phyloP scores from a whole-genome alignment of 352 stramenopile genomes.

The Albugo candida region DNA sequence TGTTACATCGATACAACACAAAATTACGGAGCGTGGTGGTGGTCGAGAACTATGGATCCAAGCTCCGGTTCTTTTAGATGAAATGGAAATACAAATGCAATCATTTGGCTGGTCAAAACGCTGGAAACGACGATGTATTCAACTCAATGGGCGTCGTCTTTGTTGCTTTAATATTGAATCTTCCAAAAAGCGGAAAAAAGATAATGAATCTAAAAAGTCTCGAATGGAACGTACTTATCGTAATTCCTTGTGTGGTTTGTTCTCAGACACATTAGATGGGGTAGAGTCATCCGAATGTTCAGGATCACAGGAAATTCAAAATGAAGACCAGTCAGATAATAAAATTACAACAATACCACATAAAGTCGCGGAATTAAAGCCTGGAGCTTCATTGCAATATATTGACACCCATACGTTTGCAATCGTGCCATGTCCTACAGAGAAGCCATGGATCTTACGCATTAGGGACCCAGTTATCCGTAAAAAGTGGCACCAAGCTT shows the following conservation, averaged over 20 bases:
- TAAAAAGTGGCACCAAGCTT: conserved; percentile 32
- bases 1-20: conserved; percentile 32
- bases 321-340: background rate
- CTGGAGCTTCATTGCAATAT: conserved; percentile 27
- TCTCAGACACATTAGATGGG: background rate
- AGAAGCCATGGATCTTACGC: conserved; percentile 45
- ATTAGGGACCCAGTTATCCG: conserved; percentile 27
- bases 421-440: conserved; percentile 20
- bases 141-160: conserved; percentile 48
- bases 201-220: background rate
- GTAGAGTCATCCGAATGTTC: too few species aligned
- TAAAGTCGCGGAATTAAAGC: conserved; percentile 34
- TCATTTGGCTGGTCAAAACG: conserved; percentile 61
- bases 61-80: conserved; percentile 40
- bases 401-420: conserved; percentile 33
- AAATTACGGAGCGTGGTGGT: conserved; percentile 53
- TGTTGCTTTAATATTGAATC: conserved; percentile 31
- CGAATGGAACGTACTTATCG: too few species aligned
- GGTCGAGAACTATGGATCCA: conserved; percentile 54
- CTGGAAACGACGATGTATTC: conserved; percentile 52
- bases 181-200: background rate
- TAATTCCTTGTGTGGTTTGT: background rate
- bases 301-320: too few species aligned
- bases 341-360: conserved; percentile 10
- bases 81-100: conserved; percentile 32